Evolutionary conservation across 2,329 filamentous ascomycete genomes (phyloP).

Genomic region (Penicillium nordicum): DNA sequence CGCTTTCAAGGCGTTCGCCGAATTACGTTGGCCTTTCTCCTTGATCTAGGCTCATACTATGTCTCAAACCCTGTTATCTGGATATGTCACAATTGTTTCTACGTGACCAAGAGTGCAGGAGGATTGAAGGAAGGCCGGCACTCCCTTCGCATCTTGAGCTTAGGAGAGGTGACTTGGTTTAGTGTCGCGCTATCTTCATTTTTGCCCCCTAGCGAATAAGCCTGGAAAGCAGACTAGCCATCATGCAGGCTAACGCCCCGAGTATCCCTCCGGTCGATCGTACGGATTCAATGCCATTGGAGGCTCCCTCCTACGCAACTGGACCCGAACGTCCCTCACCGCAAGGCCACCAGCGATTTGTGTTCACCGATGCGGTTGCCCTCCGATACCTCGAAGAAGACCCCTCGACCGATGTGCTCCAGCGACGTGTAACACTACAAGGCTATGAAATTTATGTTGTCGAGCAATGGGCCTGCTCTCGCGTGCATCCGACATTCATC

Average conservation of each 20-base stretch:
- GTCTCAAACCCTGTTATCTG: conserved; percentile 8
- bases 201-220: not conserved
- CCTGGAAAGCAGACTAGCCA: conserved; percentile 2
- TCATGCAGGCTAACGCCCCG: conserved; percentile 24
- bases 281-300: conserved; percentile 23
- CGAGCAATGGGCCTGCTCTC: conserved; percentile 96
- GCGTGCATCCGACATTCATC: conserved; percentile 82
- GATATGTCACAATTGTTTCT: conserved; percentile 29
- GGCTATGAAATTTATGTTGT: conserved; percentile 94
- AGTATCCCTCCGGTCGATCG: conserved; percentile 22
- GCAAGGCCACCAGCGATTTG: conserved; percentile 54
- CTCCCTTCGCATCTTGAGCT: conserved; percentile 22
- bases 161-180: conserved; percentile 13
- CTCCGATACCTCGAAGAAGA: conserved; percentile 83
- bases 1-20: not conserved
- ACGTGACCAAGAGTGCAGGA: conserved; percentile 22
- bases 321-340: conserved; percentile 13
- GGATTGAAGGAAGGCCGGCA: conserved; percentile 28
- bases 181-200: not conserved
- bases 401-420: conserved; percentile 67
- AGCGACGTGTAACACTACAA: conserved; percentile 64
- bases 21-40: not conserved
- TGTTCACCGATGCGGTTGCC: conserved; percentile 64
- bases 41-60: conserved; percentile 6
- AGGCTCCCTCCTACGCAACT: conserved; percentile 17